Evolutionary conservation across 768 basidiomycete species (phyloP).

Genomic region (Neoboletus subvelutipes): DNA sequence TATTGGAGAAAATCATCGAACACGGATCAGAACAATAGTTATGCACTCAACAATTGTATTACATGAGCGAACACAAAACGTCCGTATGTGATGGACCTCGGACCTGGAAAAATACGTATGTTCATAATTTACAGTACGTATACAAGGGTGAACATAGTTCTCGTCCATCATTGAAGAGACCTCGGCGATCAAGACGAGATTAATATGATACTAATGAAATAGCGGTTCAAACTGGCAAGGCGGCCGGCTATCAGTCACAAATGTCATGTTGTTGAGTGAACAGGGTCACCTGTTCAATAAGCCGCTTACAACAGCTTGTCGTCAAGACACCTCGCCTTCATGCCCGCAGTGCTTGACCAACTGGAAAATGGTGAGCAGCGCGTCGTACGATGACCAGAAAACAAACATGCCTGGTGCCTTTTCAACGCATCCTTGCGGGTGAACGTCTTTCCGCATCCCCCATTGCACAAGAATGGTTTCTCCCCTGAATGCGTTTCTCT

Average conservation of each 20-base stretch:
- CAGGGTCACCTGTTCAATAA: constrained; percentile 17
- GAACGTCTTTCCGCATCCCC: constrained; percentile 84
- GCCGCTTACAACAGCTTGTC: constrained; percentile 18
- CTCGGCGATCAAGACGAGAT: constrained; percentile 22
- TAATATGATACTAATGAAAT: constrained; percentile 27
- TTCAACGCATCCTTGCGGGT: constrained; percentile 86
- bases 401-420: constrained; percentile 67
- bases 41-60: constrained; percentile 24
- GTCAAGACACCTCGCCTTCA: constrained; percentile 48
- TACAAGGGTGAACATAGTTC: constrained; percentile 25
- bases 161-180: constrained; percentile 11
- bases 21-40: constrained; percentile 27
- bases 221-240: constrained; percentile 19
- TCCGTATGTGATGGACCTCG: constrained; percentile 16
- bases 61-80: constrained; percentile 18
- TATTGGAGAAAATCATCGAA: constrained; percentile 64
- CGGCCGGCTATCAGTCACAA: constrained; percentile 21
- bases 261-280: constrained; percentile 11
- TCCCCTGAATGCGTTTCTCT: constrained; percentile 83
- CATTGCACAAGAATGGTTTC: constrained; percentile 81
- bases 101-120: constrained; percentile 18
- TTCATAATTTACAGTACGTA: constrained; percentile 32
- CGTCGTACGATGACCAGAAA: background rate
- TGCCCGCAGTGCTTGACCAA: constrained; percentile 79
- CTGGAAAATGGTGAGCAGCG: constrained; percentile 36